Percentiles rank a stretch among this genome's conserved stretches.
Conservation (phyloP, 305 asterid species). For the Rubia balearica region DNA sequence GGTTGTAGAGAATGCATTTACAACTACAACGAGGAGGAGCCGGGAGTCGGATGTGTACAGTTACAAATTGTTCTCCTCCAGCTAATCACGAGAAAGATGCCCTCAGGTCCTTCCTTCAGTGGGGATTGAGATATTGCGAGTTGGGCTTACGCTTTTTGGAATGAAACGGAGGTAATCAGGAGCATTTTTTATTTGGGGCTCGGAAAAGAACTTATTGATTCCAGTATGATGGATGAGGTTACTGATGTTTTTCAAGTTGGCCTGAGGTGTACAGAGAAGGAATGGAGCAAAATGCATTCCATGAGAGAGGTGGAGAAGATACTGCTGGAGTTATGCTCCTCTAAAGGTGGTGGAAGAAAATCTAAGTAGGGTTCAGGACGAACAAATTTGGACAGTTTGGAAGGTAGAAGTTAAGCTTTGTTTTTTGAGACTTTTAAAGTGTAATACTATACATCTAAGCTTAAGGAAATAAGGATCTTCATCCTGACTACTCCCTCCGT, state of each 20-base stretch:
- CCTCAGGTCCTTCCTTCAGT: constrained; percentile 40
- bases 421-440: too few relatives aligned
- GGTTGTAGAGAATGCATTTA: too few relatives aligned
- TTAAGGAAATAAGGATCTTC: too few relatives aligned
- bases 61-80: constrained; percentile 54
- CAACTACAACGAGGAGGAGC: too few relatives aligned
- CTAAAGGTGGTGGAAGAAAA: constrained; percentile 28
- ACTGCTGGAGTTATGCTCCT: constrained; percentile 29
- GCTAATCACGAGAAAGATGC: constrained; percentile 48
- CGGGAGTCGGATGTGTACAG: constrained; percentile 74
- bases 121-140: constrained; percentile 43
- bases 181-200: constrained; percentile 44
- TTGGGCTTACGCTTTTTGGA: constrained; percentile 51
- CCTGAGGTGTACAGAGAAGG: constrained; percentile 63
- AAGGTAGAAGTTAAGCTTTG: too few relatives aligned
- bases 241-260: constrained; percentile 43
- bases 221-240: constrained; percentile 46
- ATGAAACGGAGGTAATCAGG: constrained; percentile 35
- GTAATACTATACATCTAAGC: too few relatives aligned
- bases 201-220: constrained; percentile 49
- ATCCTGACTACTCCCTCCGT: too few relatives aligned
- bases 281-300: constrained; percentile 53
- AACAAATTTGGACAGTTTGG: too few relatives aligned
- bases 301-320: constrained; percentile 80
- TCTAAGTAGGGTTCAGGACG: neutral